Conservation (phyloP, 768 basidiomycete species). For the Boletus insuetus region DNA sequence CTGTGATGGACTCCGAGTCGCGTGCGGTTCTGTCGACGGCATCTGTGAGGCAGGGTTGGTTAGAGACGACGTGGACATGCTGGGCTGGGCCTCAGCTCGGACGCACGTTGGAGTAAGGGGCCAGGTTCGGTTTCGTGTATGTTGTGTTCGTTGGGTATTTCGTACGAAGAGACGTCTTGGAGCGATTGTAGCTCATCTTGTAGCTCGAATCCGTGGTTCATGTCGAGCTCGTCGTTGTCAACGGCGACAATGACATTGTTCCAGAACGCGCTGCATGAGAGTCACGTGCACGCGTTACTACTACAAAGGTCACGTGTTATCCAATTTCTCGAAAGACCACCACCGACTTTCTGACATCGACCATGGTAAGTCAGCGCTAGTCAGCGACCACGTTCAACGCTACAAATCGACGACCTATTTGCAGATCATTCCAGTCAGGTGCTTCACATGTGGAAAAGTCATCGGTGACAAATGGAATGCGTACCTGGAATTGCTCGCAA, state of each 20-base stretch:
- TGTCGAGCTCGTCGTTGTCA: constrained; percentile 17
- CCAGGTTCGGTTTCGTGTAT: constrained; percentile 53
- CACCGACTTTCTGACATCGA: not conserved
- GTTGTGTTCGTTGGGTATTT: constrained; percentile 69
- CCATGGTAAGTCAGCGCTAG: constrained; percentile 28
- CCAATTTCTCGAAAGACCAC: not conserved
- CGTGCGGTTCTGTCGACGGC: constrained; percentile 82
- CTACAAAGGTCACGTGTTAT: constrained; percentile 2
- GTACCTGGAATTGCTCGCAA: constrained; percentile 78
- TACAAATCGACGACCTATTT: not conserved
- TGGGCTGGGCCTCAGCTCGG: not conserved
- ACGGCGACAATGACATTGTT: not conserved
- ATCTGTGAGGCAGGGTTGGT: constrained; percentile 38
- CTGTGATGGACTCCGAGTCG: constrained; percentile 67
- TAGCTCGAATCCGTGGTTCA: constrained; percentile 60
- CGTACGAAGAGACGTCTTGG: constrained; percentile 57
- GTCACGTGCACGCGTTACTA: constrained; percentile 27
- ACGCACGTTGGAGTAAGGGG: constrained; percentile 57
- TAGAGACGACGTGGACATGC: not conserved
- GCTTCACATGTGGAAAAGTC: constrained; percentile 96
- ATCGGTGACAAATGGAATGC: constrained; percentile 94
- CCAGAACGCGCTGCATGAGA: constrained; percentile 11
- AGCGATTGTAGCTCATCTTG: constrained; percentile 73
- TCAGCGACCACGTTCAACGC: not conserved
- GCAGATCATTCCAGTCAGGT: constrained; percentile 94